Conservation (phyloP, 768 basidiomycete genomes). For the Trametes cinnabarina region DNA sequence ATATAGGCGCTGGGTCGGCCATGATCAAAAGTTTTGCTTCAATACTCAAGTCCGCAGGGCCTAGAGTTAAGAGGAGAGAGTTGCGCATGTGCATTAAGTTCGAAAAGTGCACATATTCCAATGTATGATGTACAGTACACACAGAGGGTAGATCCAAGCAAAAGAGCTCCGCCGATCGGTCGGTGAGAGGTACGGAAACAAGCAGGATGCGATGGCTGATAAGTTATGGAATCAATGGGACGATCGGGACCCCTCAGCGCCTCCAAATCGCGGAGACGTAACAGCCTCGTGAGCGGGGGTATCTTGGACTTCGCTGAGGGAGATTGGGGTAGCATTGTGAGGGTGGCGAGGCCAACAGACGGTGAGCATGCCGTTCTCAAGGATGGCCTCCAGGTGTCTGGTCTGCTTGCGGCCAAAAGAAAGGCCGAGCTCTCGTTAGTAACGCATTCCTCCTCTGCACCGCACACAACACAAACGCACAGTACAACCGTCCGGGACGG, state of each 20-base stretch:
- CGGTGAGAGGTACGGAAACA: no score
- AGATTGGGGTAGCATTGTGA: not conserved
- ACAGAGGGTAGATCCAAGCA: no score
- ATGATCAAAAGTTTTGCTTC: no score
- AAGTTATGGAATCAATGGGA: not conserved
- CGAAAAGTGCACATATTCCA: no score
- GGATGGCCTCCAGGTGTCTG: constrained; percentile 36
- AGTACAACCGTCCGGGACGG: constrained; percentile 37
- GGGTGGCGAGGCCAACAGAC: constrained; percentile 39
- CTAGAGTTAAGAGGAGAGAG: no score
- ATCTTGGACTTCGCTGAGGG: not conserved
- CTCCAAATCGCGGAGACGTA: not conserved
- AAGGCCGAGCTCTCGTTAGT: not conserved
- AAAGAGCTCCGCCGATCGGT: no score
- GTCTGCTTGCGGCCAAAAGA: constrained; percentile 21
- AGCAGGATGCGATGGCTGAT: not conserved
- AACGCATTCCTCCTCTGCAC: not conserved
- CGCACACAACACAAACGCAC: constrained; percentile 16
- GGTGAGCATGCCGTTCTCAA: constrained; percentile 39
- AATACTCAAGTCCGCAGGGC: no score
- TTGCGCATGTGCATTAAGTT: no score
- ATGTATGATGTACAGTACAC: no score
- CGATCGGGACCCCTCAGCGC: not conserved
- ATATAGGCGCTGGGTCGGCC: no score
- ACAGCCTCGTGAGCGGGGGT: not conserved